Evolutionary conservation across 1,139 yeast genomes (phyloP).

Genomic region (Kodamaea plutei): DNA sequence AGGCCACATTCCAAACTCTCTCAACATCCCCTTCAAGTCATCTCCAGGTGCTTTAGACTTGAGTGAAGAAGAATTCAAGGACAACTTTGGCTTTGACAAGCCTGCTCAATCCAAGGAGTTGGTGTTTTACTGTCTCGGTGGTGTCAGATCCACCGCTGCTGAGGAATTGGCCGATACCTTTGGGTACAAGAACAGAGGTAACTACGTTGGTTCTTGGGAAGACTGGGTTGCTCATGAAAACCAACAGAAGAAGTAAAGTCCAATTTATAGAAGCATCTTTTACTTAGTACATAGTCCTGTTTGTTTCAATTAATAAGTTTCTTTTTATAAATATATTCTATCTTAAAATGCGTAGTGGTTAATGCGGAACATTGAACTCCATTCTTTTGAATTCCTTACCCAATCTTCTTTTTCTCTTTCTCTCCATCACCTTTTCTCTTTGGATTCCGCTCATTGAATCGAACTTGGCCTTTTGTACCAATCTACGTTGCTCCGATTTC

Average conservation of each 20-base stretch:
- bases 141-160: slow-evolving; percentile 87
- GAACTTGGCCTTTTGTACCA: slow-evolving; percentile 84
- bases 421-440: slow-evolving; percentile 83
- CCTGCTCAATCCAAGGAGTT: slow-evolving; percentile 70
- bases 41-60: slow-evolving; percentile 93
- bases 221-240: slow-evolving; percentile 70
- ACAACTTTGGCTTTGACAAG: slow-evolving; percentile 78
- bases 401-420: slow-evolving; percentile 88
- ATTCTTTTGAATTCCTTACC: slow-evolving; percentile 86
- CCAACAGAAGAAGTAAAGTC: no score
- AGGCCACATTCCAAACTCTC: slow-evolving; percentile 76
- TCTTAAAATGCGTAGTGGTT: no score
- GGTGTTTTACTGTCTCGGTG: slow-evolving; percentile 89
- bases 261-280: slow-evolving; percentile 2
- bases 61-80: slow-evolving; percentile 71
- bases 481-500: slow-evolving; percentile 75
- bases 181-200: slow-evolving; percentile 77
- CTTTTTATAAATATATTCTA: no score
- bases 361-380: no score
- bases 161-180: slow-evolving; percentile 87
- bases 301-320: no score
- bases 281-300: neutral
- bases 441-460: slow-evolving; percentile 79
- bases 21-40: slow-evolving; percentile 86
- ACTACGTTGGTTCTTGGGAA: slow-evolving; percentile 77